Conservation (phyloP, 192 early-diverging fungal genomes). For the Coemansia sp. region DNA sequence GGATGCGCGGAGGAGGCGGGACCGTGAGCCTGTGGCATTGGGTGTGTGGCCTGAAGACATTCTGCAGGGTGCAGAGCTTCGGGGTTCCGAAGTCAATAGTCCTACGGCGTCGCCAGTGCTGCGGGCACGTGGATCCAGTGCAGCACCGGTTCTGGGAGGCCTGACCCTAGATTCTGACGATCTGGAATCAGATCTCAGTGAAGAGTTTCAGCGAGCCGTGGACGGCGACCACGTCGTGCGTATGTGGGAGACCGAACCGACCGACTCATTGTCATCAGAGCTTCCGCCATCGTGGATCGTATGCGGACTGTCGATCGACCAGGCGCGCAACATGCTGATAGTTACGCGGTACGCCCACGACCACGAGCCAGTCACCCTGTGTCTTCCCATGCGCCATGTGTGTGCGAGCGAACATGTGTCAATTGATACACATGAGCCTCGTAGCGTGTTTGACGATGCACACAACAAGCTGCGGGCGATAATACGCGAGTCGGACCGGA, state of each 20-base stretch:
- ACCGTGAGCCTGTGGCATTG: slow-evolving; percentile 18
- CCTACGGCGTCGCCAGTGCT: background rate
- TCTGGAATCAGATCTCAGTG: too few species aligned
- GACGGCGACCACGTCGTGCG: slow-evolving; percentile 27
- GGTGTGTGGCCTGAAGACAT: slow-evolving; percentile 30
- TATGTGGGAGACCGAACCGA: slow-evolving; percentile 11
- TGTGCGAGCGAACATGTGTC: too few species aligned
- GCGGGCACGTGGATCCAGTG: background rate
- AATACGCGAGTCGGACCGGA: slow-evolving; percentile 67
- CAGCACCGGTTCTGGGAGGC: too few species aligned
- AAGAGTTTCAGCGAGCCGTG: background rate
- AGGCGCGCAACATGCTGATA: slow-evolving; percentile 64
- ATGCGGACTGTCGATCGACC: slow-evolving; percentile 76
- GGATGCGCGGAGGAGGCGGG: slow-evolving; percentile 24
- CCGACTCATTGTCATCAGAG: background rate
- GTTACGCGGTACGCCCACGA: slow-evolving; percentile 61
- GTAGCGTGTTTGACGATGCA: slow-evolving; percentile 56
- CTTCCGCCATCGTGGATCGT: slow-evolving; percentile 73
- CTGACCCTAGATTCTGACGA: too few species aligned
- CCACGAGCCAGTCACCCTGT: slow-evolving; percentile 60
- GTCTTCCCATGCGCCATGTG: slow-evolving; percentile 66
- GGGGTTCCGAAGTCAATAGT: too few species aligned
- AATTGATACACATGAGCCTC: background rate
- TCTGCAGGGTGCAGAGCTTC: background rate
- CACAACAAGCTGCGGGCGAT: slow-evolving; percentile 58